A percentile compares a stretch with the other conserved stretches of the same genome.
phyloP scores from a whole-genome alignment of 352 stramenopile species.

The Globisporangium splendens region DNA sequence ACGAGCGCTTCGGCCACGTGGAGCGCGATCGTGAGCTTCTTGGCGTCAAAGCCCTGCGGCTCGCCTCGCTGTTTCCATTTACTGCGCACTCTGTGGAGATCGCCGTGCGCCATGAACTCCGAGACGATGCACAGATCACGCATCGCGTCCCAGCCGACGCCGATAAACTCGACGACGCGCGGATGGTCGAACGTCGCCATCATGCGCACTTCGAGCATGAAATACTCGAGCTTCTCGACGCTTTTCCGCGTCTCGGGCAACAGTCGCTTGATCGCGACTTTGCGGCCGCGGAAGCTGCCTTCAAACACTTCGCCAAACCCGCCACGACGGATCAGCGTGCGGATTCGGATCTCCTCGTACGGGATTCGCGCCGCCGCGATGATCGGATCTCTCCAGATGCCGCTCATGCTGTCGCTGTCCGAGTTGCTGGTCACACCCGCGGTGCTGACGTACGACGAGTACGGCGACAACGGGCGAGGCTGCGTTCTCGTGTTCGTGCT shows the following conservation, averaged over 20 bases:
- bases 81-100: slow-evolving; percentile 26
- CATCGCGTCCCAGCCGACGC: slow-evolving; percentile 34
- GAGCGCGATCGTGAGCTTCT: slow-evolving; percentile 50
- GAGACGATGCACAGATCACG: slow-evolving; percentile 27
- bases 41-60: slow-evolving; percentile 5
- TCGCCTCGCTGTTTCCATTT: slow-evolving; percentile 15
- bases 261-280: slow-evolving; percentile 51
- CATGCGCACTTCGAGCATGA: slow-evolving; percentile 49
- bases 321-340: slow-evolving; percentile 35
- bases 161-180: slow-evolving; percentile 34
- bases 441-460: slow-evolving; percentile 12
- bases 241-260: slow-evolving; percentile 33
- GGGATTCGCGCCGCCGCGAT: slow-evolving; percentile 46
- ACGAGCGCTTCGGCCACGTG: slow-evolving; percentile 55
- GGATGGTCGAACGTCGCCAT: slow-evolving; percentile 35
- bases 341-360: slow-evolving; percentile 33
- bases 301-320: slow-evolving; percentile 46
- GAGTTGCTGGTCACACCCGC: slow-evolving; percentile 7
- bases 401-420: slow-evolving; percentile 21
- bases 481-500: slow-evolving; percentile 23
- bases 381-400: slow-evolving; percentile 41
- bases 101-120: slow-evolving; percentile 34
- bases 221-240: slow-evolving; percentile 42
- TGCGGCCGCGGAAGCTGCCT: slow-evolving; percentile 29
- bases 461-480: slow-evolving; percentile 21